Evolutionary conservation across 495 filamentous ascomycete species (phyloP), one percentile per base, ranked within the genome.

Genomic region (Hypomontagnella monticulosa): DNA sequence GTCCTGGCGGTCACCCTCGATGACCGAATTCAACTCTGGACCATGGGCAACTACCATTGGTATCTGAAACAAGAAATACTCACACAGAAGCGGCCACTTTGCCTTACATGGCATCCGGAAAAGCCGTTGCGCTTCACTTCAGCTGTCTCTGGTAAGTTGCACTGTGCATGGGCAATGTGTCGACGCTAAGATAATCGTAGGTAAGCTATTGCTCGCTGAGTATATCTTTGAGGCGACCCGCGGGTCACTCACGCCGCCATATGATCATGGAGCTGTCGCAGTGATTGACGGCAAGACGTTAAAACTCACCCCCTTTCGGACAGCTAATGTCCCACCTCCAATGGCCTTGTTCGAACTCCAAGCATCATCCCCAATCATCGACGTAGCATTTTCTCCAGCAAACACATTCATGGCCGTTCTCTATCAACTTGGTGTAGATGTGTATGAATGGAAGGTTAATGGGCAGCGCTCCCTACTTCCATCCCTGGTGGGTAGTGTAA

Each of bases 41-140:
- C 91, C 1, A 95, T 89, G 81, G 91, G 93, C 7, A 99, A 99
- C 72, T 99, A 99, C 70, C 91, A 99, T 70, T 98, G 93, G 83
- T 98, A 98, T 72, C 79, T 98, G n/a, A 99, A 98, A 76, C 94
- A 97, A 77, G 95, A 99, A 71, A 80, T 93, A 11, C 54, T 59
- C 4, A 58, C 63, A 3, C 61, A 59, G 16, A 49, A 44, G 8
- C 74, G 38, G 47, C 75, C 75, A 33, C 76, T 72, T 62, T 73
- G 77, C 37, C 75, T 87, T 56, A 77, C 79, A 9, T 99, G 95
- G 95, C 92, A 98, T 76, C 87, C 91, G 16, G 95, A 97, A 69
- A 90, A 89, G 66, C 76, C 92, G 5, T 76, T 97, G 50, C 81
- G 84, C 15, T 77, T 94, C 48, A 81, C 87, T 11, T 75, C 83